Percentiles rank a stretch among this genome's conserved stretches.
phyloP scores from a whole-genome alignment of 805 yeast species.

The Candida ascalaphidarum region DNA sequence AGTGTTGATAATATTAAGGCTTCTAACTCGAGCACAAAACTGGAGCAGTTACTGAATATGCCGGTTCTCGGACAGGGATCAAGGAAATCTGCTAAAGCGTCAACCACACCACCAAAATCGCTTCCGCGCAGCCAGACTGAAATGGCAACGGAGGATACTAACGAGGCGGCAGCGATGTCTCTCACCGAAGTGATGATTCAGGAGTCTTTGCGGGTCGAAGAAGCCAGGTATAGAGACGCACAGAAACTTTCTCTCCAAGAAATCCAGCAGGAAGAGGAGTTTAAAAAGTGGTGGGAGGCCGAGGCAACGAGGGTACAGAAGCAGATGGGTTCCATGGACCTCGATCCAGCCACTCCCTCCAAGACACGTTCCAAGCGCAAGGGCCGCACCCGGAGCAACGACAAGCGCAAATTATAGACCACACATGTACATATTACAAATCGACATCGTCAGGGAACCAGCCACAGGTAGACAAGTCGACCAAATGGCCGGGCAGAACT shows the following conservation, averaged over 20 bases:
- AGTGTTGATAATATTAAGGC: no score
- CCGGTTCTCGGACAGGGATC: no score
- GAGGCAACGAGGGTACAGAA: constrained; percentile 62
- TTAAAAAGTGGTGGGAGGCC: constrained; percentile 82
- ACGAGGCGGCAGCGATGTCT: no score
- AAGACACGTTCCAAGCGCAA: constrained; percentile 2
- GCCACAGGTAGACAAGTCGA: constrained; percentile 42
- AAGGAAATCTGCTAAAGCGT: no score
- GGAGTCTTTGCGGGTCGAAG: constrained; percentile 33
- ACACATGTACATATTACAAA: constrained; percentile 2
- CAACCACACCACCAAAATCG: no score
- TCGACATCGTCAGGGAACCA: constrained; percentile 60
- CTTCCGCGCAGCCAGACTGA: no score
- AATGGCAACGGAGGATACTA: no score
- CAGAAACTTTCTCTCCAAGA: constrained; percentile 50
- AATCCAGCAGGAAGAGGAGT: constrained; percentile 73
- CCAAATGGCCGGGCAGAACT: constrained; percentile 24
- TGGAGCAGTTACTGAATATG: no score
- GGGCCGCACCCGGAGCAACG: not conserved
- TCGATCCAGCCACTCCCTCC: no score
- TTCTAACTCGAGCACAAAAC: no score
- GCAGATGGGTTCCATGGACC: no score
- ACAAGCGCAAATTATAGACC: no score
- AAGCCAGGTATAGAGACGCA: constrained; percentile 15
- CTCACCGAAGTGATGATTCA: constrained; percentile 39